Evolutionary conservation across 108 stramenopile genomes (phyloP).

Genomic region (Skeletonema menzelii): DNA sequence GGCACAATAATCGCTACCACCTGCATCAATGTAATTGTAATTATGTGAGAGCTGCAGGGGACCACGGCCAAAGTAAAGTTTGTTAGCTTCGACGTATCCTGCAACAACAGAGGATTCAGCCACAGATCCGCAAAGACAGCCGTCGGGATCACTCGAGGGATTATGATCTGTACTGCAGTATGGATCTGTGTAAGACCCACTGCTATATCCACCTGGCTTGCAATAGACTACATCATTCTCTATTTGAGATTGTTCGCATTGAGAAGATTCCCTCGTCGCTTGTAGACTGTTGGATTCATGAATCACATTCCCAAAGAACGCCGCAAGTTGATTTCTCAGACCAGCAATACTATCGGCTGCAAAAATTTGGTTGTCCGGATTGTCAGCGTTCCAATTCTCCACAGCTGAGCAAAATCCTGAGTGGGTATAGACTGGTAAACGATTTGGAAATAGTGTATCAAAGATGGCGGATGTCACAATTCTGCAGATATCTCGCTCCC

Average conservation of each 20-base stretch:
- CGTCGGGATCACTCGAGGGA: no score
- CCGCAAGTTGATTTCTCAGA: slow-evolving; percentile 22
- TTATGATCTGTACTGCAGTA: slow-evolving; percentile 6
- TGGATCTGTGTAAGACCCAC: background rate
- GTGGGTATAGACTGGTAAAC: slow-evolving; percentile 11
- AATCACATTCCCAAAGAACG: slow-evolving; percentile 36
- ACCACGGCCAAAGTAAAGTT: slow-evolving; percentile 13
- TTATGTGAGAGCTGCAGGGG: background rate
- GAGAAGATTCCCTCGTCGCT: no score
- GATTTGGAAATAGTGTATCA: no score
- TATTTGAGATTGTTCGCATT: no score
- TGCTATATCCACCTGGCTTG: background rate
- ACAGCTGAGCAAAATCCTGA: slow-evolving; percentile 35
- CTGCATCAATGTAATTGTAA: slow-evolving; percentile 11
- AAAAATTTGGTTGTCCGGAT: slow-evolving; percentile 32
- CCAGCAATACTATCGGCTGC: slow-evolving; percentile 4
- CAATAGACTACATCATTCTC: no score
- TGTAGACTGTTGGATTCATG: no score
- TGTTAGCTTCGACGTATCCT: background rate
- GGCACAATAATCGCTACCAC: background rate
- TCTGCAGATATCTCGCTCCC: no score
- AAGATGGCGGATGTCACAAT: no score
- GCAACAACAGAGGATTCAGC: background rate
- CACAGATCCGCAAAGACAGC: no score
- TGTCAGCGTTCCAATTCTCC: slow-evolving; percentile 12